A percentile compares a stretch with the other conserved stretches of the same genome.
These are phyloP conservation scores for Echria macrotheca DNA, from an alignment of 495 filamentous ascomycete species.

Conservation along the genomic window DNA sequence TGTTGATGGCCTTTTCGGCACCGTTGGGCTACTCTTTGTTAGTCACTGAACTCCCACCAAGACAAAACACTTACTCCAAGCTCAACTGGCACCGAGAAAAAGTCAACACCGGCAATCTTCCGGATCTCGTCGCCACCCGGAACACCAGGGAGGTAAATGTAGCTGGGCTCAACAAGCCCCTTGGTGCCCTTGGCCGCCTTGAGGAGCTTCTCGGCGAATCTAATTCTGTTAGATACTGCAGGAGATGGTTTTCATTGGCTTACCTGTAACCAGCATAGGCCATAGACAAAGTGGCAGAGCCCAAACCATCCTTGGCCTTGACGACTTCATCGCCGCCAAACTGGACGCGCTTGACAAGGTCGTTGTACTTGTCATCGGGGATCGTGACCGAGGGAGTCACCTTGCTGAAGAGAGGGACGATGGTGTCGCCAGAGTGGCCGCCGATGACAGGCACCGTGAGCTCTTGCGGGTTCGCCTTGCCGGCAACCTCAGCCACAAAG, in stretches of 20 bases:
- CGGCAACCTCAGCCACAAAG: slow-evolving; percentile 81
- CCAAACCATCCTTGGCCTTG: slow-evolving; percentile 92
- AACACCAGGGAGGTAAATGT: slow-evolving; percentile 87
- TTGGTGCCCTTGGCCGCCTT: slow-evolving; percentile 83
- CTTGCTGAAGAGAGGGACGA: slow-evolving; percentile 95
- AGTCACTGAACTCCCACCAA: slow-evolving; percentile 17
- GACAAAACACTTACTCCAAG: slow-evolving; percentile 68
- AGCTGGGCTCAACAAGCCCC: slow-evolving; percentile 89
- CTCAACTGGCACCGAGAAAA: slow-evolving; percentile 92
- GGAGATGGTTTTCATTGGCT: too few species aligned
- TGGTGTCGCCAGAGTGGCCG: slow-evolving; percentile 95
- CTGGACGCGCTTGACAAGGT: slow-evolving; percentile 86
- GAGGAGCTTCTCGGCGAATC: slow-evolving; percentile 88
- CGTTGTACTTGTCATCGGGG: slow-evolving; percentile 79
- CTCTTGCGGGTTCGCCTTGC: slow-evolving; percentile 74
- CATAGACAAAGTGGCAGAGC: slow-evolving; percentile 96
- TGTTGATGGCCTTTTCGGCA: slow-evolving; percentile 74
- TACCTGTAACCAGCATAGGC: slow-evolving; percentile 93
- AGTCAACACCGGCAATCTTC: slow-evolving; percentile 79
- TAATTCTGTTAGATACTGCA: slow-evolving; percentile 40
- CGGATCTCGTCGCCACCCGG: slow-evolving; percentile 77
- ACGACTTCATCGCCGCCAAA: slow-evolving; percentile 99
- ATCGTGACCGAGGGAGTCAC: slow-evolving; percentile 72
- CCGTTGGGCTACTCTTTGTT: slow-evolving; percentile 61
- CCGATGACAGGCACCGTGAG: slow-evolving; percentile 87